phyloP scores from a whole-genome alignment of 345 rosid genomes.

The Lenwebbia sp. region DNA sequence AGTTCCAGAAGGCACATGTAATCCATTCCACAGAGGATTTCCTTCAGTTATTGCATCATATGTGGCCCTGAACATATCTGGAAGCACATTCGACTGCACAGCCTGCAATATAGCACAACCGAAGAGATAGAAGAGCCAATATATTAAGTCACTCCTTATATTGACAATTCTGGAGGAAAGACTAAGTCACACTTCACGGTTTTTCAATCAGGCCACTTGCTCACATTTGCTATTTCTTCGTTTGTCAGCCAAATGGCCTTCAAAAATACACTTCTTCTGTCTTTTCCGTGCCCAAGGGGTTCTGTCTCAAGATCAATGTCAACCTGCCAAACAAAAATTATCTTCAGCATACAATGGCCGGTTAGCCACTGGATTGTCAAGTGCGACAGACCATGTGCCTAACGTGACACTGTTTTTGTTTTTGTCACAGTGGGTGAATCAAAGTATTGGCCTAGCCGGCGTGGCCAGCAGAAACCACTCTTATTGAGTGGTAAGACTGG shows the following conservation, averaged over 20 bases:
- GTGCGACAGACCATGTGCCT: neutral
- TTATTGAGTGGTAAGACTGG: neutral
- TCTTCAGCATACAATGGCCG: neutral
- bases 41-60: slow-evolving; percentile 78
- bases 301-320: slow-evolving; percentile 69
- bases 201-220: neutral
- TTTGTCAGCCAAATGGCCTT: slow-evolving; percentile 91
- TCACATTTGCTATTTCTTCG: slow-evolving; percentile 70
- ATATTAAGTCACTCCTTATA: neutral
- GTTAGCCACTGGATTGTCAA: neutral
- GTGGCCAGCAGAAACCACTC: neutral
- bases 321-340: slow-evolving; percentile 28
- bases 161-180: neutral
- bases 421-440: neutral
- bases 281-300: slow-evolving; percentile 60
- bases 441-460: neutral
- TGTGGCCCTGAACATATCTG: slow-evolving; percentile 87
- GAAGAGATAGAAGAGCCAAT: neutral
- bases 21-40: slow-evolving; percentile 80
- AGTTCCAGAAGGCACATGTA: slow-evolving; percentile 51
- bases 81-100: slow-evolving; percentile 79
- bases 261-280: slow-evolving; percentile 53
- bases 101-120: slow-evolving; percentile 26
- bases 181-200: neutral
- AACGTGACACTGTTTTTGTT: neutral